Conservation (phyloP, 345 rosid genomes). For the Erysimum cheiranthoides region DNA sequence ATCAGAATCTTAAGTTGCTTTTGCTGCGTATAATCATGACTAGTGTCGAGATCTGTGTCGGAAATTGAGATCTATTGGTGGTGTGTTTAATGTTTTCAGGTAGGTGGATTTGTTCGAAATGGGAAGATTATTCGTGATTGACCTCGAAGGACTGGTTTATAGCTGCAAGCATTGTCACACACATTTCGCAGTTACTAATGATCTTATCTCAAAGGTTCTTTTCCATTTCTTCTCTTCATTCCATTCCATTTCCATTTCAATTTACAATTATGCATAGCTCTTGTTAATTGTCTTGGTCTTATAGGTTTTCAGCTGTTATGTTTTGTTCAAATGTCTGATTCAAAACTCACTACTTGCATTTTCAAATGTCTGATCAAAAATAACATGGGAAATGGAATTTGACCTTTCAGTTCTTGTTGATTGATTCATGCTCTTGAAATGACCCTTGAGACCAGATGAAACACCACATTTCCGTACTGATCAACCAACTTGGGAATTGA, state of each 20-base stretch:
- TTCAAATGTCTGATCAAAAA: neutral
- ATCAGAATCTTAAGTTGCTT: conserved; percentile 6
- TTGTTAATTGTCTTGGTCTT: neutral
- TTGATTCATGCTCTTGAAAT: neutral
- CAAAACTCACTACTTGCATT: conserved; percentile 15
- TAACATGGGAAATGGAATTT: neutral
- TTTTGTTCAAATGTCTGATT: conserved; percentile 1
- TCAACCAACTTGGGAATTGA: neutral
- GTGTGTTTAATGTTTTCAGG: conserved; percentile 25
- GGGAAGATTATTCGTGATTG: conserved; percentile 72
- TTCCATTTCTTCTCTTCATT: neutral
- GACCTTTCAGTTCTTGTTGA: neutral
- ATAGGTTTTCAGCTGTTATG: neutral
- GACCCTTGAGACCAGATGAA: conserved; percentile 7
- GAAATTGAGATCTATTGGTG: conserved; percentile 27
- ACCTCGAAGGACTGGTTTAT: conserved; percentile 64
- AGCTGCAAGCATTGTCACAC: conserved; percentile 79
- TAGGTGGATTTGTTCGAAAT: conserved; percentile 46
- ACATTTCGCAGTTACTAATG: conserved; percentile 60
- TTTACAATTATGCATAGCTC: neutral
- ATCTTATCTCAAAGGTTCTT: conserved; percentile 70
- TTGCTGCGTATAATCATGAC: neutral
- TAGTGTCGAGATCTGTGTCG: conserved; percentile 32
- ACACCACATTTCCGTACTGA: neutral
- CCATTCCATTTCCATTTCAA: neutral